Percentiles rank a stretch among this genome's conserved stretches.
Conservation (phyloP, 1,284 basidiomycete species). For the Thelephora terrestris region DNA sequence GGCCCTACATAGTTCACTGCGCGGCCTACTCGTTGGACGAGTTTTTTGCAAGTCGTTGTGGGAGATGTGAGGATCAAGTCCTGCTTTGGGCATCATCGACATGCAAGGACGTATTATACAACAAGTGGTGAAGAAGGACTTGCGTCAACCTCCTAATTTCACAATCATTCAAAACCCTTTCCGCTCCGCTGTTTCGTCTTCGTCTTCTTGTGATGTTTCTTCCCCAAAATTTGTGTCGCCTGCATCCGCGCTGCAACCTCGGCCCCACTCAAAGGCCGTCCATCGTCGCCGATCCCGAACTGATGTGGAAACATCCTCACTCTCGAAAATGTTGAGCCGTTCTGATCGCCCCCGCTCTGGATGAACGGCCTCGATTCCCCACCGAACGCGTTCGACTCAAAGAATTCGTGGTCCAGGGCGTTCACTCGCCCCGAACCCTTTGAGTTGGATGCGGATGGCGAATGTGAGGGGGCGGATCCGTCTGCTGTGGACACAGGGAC, state of each 20-base stretch:
- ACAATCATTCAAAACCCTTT: slow-evolving; percentile 69
- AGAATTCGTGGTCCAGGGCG: slow-evolving; percentile 82
- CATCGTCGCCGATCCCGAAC: slow-evolving; percentile 67
- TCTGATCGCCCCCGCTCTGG: slow-evolving; percentile 42
- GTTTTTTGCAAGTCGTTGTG: no score
- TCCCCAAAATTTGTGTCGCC: slow-evolving; percentile 37
- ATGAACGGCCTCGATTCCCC: slow-evolving; percentile 50
- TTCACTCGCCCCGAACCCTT: slow-evolving; percentile 39
- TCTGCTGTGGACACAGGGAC: slow-evolving; percentile 14
- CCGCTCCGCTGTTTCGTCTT: slow-evolving; percentile 87
- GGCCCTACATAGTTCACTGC: no score
- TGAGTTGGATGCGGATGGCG: slow-evolving; percentile 11
- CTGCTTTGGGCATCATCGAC: no score
- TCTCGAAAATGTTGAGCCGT: slow-evolving; percentile 56
- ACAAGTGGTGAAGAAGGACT: no score
- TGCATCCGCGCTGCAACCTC: slow-evolving; percentile 33
- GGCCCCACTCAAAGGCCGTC: slow-evolving; percentile 44
- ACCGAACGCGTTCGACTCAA: slow-evolving; percentile 43
- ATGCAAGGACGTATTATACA: no score
- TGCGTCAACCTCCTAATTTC: no score
- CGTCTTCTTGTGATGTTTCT: slow-evolving; percentile 86
- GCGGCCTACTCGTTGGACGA: no score
- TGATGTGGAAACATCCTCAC: slow-evolving; percentile 71
- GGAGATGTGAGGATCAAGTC: no score
- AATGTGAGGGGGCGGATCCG: slow-evolving; percentile 12